Percentiles rank a stretch among this genome's conserved stretches.
These are phyloP conservation scores for Pseudogymnoascus sp. DNA, from an alignment of 2,329 filamentous ascomycete species.

Conservation along the genomic window DNA sequence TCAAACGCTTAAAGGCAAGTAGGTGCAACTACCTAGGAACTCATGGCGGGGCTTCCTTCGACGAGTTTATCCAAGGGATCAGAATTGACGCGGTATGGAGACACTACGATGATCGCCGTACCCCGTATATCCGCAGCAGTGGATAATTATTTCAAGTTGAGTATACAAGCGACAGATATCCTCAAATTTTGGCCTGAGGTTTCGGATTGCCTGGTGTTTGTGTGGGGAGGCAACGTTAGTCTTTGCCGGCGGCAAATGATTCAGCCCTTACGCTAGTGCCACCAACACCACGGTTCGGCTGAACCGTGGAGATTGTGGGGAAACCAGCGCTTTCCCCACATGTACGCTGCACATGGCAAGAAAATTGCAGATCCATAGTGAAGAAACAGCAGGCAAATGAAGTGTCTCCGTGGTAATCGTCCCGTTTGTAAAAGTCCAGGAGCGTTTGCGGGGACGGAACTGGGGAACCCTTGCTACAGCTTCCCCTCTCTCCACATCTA, in stretches of 20 bases:
- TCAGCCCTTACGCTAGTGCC: not conserved
- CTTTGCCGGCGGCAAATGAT: constrained; percentile 7
- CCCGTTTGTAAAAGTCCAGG: not conserved
- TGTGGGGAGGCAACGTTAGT: not conserved
- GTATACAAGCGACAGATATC: not conserved
- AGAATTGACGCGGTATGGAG: not conserved
- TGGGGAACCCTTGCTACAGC: constrained; percentile 6
- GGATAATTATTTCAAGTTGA: constrained; percentile 6
- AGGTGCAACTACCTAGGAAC: not conserved
- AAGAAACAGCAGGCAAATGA: not conserved
- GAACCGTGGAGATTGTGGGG: constrained; percentile 1
- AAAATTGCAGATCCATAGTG: not conserved
- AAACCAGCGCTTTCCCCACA: not conserved
- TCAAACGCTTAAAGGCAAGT: not conserved
- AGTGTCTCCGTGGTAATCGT: constrained; percentile 3
- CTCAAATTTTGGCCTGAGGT: not conserved
- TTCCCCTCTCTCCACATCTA: not conserved
- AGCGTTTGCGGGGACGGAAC: constrained; percentile 7
- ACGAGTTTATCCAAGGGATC: not conserved
- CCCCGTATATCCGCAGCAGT: not conserved
- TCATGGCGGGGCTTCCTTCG: not conserved
- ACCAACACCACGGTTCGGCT: not conserved
- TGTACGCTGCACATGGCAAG: not conserved
- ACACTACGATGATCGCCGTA: not conserved
- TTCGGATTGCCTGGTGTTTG: not conserved